Conservation (phyloP, 202 grass and related monocot species). For the Panicum virgatum region DNA sequence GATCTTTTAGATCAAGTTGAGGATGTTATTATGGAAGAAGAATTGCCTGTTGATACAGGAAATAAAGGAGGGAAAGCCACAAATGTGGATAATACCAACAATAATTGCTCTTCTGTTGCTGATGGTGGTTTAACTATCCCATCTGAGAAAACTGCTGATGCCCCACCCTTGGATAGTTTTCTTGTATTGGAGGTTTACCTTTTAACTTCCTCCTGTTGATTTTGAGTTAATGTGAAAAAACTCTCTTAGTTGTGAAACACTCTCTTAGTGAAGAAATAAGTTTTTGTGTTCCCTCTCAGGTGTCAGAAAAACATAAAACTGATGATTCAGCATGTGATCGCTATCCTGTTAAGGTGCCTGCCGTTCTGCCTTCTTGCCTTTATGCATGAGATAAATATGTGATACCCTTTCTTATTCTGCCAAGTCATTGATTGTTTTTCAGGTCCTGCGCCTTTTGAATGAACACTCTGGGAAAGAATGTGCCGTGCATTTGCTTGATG, state of each 20-base stretch:
- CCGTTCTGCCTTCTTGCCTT: constrained; percentile 3
- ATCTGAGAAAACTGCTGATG: constrained; percentile 30
- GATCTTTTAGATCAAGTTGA: constrained; percentile 95
- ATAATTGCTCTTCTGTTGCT: constrained; percentile 19
- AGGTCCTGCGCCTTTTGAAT: constrained; percentile 87
- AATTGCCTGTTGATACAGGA: constrained; percentile 34
- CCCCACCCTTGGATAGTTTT: constrained; percentile 55
- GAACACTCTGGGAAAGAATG: constrained; percentile 73
- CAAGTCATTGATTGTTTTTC: constrained; percentile 35
- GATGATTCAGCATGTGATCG: constrained; percentile 53
- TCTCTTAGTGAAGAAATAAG: background rate
- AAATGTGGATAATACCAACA: constrained; percentile 12
- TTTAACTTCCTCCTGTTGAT: constrained; percentile 20
- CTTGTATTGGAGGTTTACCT: constrained; percentile 84
- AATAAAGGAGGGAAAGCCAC: constrained; percentile 27
- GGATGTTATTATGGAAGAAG: constrained; percentile 91
- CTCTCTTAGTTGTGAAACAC: background rate
- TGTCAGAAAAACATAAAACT: constrained; percentile 83
- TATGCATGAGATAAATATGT: constrained; percentile 1
- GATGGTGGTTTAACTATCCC: constrained; percentile 22
- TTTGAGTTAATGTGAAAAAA: constrained; percentile 7
- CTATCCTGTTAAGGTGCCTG: constrained; percentile 65
- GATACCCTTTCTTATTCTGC: background rate
- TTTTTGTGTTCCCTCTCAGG: constrained; percentile 51
- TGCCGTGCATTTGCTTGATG: constrained; percentile 67